Base-by-base conservation (phyloP, 2,329 filamentous ascomycete species). In the Fusarium foetens region DNA sequence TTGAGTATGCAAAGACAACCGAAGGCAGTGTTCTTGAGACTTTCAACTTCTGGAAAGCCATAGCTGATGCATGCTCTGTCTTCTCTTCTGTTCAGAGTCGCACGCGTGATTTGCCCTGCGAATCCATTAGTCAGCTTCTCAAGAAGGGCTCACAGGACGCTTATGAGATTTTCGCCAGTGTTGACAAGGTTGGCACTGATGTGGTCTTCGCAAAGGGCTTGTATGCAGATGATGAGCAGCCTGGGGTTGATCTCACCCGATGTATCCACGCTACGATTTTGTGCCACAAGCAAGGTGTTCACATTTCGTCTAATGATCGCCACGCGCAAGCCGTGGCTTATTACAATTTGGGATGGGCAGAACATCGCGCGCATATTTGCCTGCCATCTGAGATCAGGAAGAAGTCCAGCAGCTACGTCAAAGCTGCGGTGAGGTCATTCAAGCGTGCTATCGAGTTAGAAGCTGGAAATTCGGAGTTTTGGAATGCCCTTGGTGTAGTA, bases 271-370 rank as follows among this genome's bases (percentile, higher is more conserved):
- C 92, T 19, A 89, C 92, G 0, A 93, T 98, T 33, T 84, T 98
- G 23, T 93, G 94, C 10, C 93, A 97, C 80, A 99, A 98, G 80
- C 89, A 93, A 71, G 94, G 94, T 12, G 91, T 98, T 19, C 84
- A 92, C 74, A 88, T 91, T 42, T 92, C 92, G 21, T 84, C 90
- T 2, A 85, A 91, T 65, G 95, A 99, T 77, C 80, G 89, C 12
- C 93, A 98, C 79, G 95, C 95, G 7, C 95, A 97, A 81, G 94
- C 96, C 3, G 93, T 98, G n/a, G 94, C 95, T 0, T 96, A 95
- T 87, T 99, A 97, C 82, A 99, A 99, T 77, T 85, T 99, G 23
- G 96, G 96, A 45, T 98, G 95, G 93, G 93, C 94, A 3, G 96
- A 99, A 80, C 90, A 96, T 79, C 89, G 92, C 48, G 93, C 94